These are phyloP conservation scores for Gentiana dahurica DNA, from an alignment of 257 asterid genomes.

Conservation along the genomic window DNA sequence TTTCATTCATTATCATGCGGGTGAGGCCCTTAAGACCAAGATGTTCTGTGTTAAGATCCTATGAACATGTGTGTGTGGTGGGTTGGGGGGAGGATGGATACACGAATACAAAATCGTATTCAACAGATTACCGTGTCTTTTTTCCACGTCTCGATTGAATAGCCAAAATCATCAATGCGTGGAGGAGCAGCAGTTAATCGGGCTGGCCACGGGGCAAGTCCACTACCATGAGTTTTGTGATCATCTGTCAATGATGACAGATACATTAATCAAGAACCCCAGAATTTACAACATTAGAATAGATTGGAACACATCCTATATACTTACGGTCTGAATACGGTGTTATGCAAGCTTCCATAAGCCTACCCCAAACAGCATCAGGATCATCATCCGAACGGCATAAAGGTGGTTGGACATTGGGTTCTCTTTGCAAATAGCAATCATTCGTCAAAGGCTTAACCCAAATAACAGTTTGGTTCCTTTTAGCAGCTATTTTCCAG, in stretches of 20 bases:
- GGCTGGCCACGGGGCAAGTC: conserved; percentile 95
- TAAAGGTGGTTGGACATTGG: conserved; percentile 80
- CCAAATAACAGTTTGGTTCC: conserved; percentile 91
- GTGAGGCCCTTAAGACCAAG: too few species aligned
- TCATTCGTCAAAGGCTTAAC: conserved; percentile 79
- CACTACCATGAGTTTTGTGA: conserved; percentile 72
- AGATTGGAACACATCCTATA: conserved; percentile 1
- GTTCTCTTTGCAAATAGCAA: conserved; percentile 62
- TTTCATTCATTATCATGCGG: too few species aligned
- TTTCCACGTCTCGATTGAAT: conserved; percentile 74
- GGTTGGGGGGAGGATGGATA: too few species aligned
- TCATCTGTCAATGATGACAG: conserved; percentile 50
- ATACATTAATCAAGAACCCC: conserved; percentile 2
- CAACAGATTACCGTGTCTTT: conserved; percentile 60
- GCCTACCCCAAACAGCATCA: conserved; percentile 81
- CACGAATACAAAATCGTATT: neutral
- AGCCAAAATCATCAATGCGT: conserved; percentile 95
- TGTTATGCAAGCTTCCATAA: conserved; percentile 83
- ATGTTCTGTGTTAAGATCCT: too few species aligned
- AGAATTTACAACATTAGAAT: neutral
- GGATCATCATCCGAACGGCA: conserved; percentile 87
- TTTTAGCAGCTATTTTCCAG: conserved; percentile 76
- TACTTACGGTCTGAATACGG: conserved; percentile 92
- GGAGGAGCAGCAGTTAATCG: conserved; percentile 85
- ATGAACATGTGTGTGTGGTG: too few species aligned